These are phyloP conservation scores for Termitomyces sp. DNA, from an alignment of 768 basidiomycete genomes.

Conservation along the genomic window DNA sequence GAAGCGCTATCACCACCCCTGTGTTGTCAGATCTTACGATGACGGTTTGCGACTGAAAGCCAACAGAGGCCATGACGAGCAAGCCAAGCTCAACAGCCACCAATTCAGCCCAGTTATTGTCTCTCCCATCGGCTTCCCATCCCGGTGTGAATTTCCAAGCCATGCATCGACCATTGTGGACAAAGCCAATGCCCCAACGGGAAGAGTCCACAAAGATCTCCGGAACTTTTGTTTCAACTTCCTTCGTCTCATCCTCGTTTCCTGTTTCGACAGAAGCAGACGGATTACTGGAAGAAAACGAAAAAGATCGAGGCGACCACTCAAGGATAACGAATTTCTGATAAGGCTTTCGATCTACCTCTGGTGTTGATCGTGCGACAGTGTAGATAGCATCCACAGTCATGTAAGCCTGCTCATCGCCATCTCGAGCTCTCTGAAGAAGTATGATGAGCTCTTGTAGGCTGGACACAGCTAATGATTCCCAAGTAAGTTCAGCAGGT, in stretches of 20 bases:
- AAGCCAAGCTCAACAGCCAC: conserved; percentile 37
- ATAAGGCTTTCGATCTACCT: neutral
- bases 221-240: neutral
- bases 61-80: conserved; percentile 20
- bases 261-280: neutral
- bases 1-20: conserved; percentile 30
- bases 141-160: conserved; percentile 31
- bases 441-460: neutral
- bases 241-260: too few species aligned
- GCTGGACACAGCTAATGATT: neutral
- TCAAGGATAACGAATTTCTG: neutral
- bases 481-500: neutral
- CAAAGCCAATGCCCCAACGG: conserved; percentile 35
- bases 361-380: neutral
- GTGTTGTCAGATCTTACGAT: conserved; percentile 34
- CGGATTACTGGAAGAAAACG: neutral
- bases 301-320: neutral
- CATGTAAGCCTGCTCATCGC: neutral
- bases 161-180: conserved; percentile 26
- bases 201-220: conserved; percentile 38
- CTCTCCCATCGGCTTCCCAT: conserved; percentile 20
- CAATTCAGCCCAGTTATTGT: conserved; percentile 42
- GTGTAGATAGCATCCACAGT: neutral
- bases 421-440: neutral
- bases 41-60: conserved; percentile 16